Evolutionary conservation across 2,329 filamentous ascomycete genomes (phyloP).

Genomic region (Paradendryphiella salina): DNA sequence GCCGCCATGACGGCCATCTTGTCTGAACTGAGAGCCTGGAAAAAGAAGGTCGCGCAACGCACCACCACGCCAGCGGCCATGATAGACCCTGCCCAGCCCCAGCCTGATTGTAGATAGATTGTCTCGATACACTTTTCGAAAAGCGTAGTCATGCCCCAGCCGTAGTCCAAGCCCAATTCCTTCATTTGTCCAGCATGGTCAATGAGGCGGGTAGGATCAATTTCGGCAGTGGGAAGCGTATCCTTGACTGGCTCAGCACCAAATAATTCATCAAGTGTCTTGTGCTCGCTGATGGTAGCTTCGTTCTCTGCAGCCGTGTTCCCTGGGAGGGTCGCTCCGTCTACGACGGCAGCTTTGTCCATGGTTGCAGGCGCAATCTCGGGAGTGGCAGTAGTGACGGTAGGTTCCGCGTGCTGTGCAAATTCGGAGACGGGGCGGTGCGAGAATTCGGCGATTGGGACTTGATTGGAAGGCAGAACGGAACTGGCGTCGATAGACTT

Average conservation of each 20-base stretch:
- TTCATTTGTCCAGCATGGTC: constrained; percentile 82
- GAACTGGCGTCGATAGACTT: constrained; percentile 23
- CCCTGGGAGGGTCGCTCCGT: constrained; percentile 24
- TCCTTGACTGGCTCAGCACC: constrained; percentile 17
- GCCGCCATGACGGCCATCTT: constrained; percentile 64
- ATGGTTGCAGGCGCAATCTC: constrained; percentile 45
- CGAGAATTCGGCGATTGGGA: constrained; percentile 29
- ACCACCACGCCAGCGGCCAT: constrained; percentile 65
- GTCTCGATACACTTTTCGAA: constrained; percentile 81
- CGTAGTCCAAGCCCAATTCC: constrained; percentile 82
- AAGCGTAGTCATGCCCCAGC: constrained; percentile 73
- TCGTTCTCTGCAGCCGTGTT: constrained; percentile 12
- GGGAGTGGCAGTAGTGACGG: constrained; percentile 38
- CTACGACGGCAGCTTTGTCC: constrained; percentile 34
- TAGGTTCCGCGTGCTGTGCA: constrained; percentile 20
- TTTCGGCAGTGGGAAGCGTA: constrained; percentile 17
- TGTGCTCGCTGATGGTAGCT: constrained; percentile 10
- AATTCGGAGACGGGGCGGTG: constrained; percentile 15
- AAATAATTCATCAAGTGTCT: constrained; percentile 32
- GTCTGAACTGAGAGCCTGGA: constrained; percentile 65
- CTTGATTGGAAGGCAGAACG: constrained; percentile 16
- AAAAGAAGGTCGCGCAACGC: constrained; percentile 64
- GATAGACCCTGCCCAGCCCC: constrained; percentile 84
- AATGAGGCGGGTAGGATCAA: constrained; percentile 60
- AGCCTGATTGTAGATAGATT: constrained; percentile 72